A percentile compares a stretch with the other conserved stretches of the same genome.
These are phyloP conservation scores for Marsdenia floribunda DNA, from an alignment of 257 asterid genomes.

Conservation along the genomic window DNA sequence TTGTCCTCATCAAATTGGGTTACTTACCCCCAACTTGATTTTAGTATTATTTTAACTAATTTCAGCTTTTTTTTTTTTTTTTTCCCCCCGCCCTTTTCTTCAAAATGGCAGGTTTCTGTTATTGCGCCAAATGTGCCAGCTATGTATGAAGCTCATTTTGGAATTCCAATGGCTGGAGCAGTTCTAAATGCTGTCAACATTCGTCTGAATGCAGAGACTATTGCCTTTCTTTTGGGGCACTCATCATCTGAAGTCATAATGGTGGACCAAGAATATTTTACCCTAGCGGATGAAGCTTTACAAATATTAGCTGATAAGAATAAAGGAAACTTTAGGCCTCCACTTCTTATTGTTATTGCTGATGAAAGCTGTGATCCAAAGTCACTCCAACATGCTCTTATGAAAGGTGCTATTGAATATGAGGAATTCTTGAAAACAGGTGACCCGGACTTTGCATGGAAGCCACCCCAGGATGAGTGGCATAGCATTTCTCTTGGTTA, in stretches of 20 bases:
- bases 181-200: constrained; percentile 81
- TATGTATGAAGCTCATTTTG: constrained; percentile 82
- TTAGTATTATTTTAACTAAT: background rate
- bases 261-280: constrained; percentile 81
- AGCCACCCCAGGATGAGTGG: constrained; percentile 91
- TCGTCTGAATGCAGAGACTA: constrained; percentile 74
- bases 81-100: background rate
- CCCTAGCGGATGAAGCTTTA: constrained; percentile 74
- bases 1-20: background rate
- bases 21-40: background rate
- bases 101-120: constrained; percentile 67
- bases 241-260: constrained; percentile 64
- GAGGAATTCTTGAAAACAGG: constrained; percentile 81
- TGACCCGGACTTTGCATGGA: constrained; percentile 63
- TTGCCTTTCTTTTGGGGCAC: constrained; percentile 79
- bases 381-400: constrained; percentile 58
- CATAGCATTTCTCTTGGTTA: constrained; percentile 87
- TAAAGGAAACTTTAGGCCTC: constrained; percentile 43
- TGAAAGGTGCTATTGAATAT: constrained; percentile 68
- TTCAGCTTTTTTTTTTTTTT: constrained; percentile 5
- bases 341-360: constrained; percentile 62
- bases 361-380: constrained; percentile 62
- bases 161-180: constrained; percentile 95
- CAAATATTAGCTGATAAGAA: constrained; percentile 40
- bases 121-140: constrained; percentile 95